Base-by-base conservation (phyloP, 805 yeast genomes). In the Candida quercuum region DNA sequence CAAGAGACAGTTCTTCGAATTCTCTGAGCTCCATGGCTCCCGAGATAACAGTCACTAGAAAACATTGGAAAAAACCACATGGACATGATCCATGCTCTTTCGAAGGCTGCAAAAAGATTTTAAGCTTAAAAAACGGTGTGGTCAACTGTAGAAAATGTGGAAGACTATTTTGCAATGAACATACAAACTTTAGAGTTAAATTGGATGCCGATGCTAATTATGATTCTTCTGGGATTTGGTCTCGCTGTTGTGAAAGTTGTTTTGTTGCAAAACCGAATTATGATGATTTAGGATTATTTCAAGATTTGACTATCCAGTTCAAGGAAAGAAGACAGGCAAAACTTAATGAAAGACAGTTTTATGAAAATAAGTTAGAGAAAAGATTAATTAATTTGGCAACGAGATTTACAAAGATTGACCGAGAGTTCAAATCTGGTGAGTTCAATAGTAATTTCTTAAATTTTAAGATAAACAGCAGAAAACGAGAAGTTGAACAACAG, bases 101-200 rank as follows among this genome's bases (percentile, higher is more conserved):
- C 21, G 41, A 43, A 0, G 47, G 48, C 0, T 81, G 87, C 48
- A 38, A 47, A 8, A 69, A 61, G 36, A 47, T 42, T 5, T 60
- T 82, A 27, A 69, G 62, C 35, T 62, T 74, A 20, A 71, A 76
- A 40, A 72, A 69, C 46, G 86, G 84, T 0, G 58, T 70, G 2
- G 74, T 76, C 6, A 81, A 86, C 54, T 86, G 96, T 58, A 62
- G 91, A 18, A 74, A 72, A 46, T 88, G 96, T 61, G 96, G 96
- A 0, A 52, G 65, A 19, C 56, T 87, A 14, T 86, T 60, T 52
- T 87, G 96, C 56, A 71, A 71, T 41, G 58, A 55, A 21, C 95
- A 88, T 59, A 66, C 87, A 3, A 54, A 62, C 8, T 78, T 67
- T 47, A 64, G 69, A 36, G 67, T 77, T 32, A 74, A 69, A 48